These are phyloP conservation scores for Solanum infundibuliforme DNA, from an alignment of 257 asterid genomes.

Conservation along the genomic window DNA sequence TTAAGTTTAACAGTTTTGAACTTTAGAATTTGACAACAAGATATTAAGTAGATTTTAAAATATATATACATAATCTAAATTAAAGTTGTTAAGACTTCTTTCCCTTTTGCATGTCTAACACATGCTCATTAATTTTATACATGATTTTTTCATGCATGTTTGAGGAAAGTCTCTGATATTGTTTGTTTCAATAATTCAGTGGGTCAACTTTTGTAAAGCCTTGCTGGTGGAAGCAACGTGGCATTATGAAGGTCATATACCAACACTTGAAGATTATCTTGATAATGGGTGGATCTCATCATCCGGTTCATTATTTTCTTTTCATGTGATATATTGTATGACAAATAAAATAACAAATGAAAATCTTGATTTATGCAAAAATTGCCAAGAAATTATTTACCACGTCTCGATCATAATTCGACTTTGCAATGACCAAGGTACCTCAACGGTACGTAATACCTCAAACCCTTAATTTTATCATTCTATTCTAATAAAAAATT, in stretches of 20 bases:
- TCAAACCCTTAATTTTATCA: background rate
- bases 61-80: no score
- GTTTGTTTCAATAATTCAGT: constrained; percentile 13
- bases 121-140: background rate
- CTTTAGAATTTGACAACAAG: background rate
- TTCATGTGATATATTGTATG: constrained; percentile 21
- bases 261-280: constrained; percentile 37
- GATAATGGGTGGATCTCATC: constrained; percentile 47
- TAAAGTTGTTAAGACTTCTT: background rate
- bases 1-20: no score
- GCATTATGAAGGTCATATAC: constrained; percentile 23
- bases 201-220: constrained; percentile 46
- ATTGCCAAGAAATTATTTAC: constrained; percentile 17
- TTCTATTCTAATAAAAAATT: background rate
- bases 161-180: background rate
- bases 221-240: constrained; percentile 46
- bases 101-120: background rate
- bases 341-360: constrained; percentile 1
- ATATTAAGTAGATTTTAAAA: no score
- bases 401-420: constrained; percentile 35
- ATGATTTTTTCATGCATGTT: background rate
- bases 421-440: constrained; percentile 25
- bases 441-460: constrained; percentile 11
- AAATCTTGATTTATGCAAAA: constrained; percentile 2
- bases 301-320: constrained; percentile 25